Conservation (phyloP, 768 basidiomycete genomes). For the Russula sp. region DNA sequence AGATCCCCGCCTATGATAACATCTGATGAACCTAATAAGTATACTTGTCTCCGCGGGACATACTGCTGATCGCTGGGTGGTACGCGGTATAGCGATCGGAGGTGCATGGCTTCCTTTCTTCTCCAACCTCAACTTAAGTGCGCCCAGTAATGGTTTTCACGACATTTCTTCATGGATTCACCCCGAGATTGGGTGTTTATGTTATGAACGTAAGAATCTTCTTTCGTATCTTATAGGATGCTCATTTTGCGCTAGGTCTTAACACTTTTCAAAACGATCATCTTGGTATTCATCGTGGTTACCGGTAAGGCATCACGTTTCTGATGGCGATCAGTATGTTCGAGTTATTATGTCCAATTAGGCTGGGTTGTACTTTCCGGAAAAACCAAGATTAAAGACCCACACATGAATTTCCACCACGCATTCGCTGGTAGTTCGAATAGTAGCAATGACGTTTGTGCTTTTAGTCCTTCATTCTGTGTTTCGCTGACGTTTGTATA, state of each 20-base stretch:
- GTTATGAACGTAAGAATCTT: conserved; percentile 44
- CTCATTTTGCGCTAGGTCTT: conserved; percentile 34
- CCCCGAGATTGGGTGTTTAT: conserved; percentile 43
- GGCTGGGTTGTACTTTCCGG: conserved; percentile 60
- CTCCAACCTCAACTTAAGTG: not conserved
- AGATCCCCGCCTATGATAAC: no score
- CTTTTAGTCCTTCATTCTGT: not conserved
- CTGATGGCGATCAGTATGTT: not conserved
- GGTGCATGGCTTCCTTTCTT: conserved; percentile 31
- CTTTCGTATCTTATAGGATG: not conserved
- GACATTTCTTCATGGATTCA: conserved; percentile 47
- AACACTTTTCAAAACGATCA: conserved; percentile 48
- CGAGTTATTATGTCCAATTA: conserved; percentile 9
- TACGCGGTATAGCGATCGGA: conserved; percentile 54
- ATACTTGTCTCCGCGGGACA: conserved; percentile 44
- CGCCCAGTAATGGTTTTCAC: conserved; percentile 44
- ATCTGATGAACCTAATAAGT: conserved; percentile 28
- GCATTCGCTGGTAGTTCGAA: conserved; percentile 51
- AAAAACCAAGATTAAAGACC: conserved; percentile 47
- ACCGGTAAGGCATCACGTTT: conserved; percentile 32
- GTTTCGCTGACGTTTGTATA: conserved; percentile 22
- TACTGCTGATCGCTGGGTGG: conserved; percentile 40
- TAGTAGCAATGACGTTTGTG: conserved; percentile 43
- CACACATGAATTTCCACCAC: conserved; percentile 51
- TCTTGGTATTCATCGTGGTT: conserved; percentile 50